A percentile compares a stretch with the other conserved stretches of the same genome.
phyloP scores from a whole-genome alignment of 177 flowering plant species.

The Tripterygium wilfordii region DNA sequence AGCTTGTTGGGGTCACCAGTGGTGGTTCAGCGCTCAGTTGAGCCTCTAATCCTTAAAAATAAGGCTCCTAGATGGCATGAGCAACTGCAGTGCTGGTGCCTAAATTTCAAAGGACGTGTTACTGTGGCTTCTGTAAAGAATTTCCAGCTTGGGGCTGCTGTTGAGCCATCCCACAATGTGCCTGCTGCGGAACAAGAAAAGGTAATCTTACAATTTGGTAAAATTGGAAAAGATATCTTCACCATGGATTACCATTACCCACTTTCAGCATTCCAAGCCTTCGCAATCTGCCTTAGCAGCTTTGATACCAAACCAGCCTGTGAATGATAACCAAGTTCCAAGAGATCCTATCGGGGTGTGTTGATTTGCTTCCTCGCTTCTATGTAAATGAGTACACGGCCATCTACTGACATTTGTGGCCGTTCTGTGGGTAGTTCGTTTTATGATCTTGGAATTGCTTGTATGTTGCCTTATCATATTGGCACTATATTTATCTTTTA shows the following conservation, averaged over 20 bases:
- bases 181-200: conserved; percentile 42
- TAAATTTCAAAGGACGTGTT: conserved; percentile 49
- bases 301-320: conserved; percentile 65
- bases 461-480: too few relatives aligned
- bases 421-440: too few relatives aligned
- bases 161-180: conserved; percentile 30
- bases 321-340: conserved; percentile 17
- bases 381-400: too few relatives aligned
- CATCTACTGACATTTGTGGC: too few relatives aligned
- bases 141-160: conserved; percentile 47
- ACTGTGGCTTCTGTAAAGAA: conserved; percentile 64
- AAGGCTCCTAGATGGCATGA: conserved; percentile 58
- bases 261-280: conserved; percentile 67
- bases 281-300: conserved; percentile 62
- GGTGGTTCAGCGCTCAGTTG: conserved; percentile 9
- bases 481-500: too few relatives aligned
- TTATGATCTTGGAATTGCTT: too few relatives aligned
- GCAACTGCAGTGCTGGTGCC: conserved; percentile 55
- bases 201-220: conserved; percentile 56
- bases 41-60: conserved; percentile 38
- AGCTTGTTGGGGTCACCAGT: conserved; percentile 16
- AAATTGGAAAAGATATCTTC: conserved; percentile 62
- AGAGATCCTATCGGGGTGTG: neutral
- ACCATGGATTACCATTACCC: conserved; percentile 69
- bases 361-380: neutral